Evolutionary conservation across 2,329 filamentous ascomycete species (phyloP).

Genomic region (Nemania sp.): DNA sequence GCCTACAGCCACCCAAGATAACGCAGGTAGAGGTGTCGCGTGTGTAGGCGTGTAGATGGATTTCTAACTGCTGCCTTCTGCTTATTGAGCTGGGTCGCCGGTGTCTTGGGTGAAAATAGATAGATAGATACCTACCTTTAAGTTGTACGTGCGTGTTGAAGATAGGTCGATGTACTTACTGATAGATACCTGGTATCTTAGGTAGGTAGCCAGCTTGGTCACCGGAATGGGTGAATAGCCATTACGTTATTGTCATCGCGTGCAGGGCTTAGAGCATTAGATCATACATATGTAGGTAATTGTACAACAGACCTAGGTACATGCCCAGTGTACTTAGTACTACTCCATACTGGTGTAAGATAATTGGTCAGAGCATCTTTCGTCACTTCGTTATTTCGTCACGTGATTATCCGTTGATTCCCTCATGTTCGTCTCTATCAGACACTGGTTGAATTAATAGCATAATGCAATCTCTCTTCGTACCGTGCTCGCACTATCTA

Average conservation of each 20-base stretch:
- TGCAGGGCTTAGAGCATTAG: slow-evolving; percentile 10
- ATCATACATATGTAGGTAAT: not conserved
- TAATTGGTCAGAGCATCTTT: no score
- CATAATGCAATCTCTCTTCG: no score
- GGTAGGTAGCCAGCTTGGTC: slow-evolving; percentile 9
- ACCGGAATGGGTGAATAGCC: slow-evolving; percentile 20
- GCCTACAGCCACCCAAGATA: no score
- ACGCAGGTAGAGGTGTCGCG: not conserved
- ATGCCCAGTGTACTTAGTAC: no score
- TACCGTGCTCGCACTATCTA: no score
- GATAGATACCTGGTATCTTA: no score
- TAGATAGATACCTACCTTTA: not conserved
- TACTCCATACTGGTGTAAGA: no score
- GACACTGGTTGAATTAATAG: no score
- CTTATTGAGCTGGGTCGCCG: not conserved
- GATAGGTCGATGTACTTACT: not conserved
- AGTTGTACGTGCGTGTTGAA: not conserved
- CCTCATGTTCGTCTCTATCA: no score
- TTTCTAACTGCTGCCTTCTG: slow-evolving; percentile 12
- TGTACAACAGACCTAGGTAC: not conserved
- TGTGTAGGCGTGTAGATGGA: not conserved
- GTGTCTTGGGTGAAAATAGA: not conserved
- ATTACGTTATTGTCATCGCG: slow-evolving; percentile 32
- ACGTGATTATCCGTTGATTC: no score
- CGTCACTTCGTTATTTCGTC: no score